Evolutionary conservation across 768 basidiomycete species (phyloP).

Genomic region (Neoboletus subvelutipes): DNA sequence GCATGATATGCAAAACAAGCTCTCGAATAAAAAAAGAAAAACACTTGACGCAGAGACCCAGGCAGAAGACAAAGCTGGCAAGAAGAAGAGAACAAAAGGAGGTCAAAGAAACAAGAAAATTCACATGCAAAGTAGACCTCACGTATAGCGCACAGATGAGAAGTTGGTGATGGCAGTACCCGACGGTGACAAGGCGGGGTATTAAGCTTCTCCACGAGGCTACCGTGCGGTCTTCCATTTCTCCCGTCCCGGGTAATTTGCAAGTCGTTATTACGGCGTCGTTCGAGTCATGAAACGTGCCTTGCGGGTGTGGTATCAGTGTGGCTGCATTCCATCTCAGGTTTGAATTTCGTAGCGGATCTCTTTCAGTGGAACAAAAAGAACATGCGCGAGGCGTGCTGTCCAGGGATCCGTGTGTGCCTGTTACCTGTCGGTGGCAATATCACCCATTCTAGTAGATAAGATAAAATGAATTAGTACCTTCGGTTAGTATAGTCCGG

Average conservation of each 20-base stretch:
- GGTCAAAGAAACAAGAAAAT: background rate
- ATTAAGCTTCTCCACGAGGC: constrained; percentile 21
- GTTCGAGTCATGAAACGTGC: background rate
- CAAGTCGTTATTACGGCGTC: background rate
- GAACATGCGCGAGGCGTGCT: constrained; percentile 3
- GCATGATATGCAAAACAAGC: constrained; percentile 5
- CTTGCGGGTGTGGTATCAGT: constrained; percentile 1
- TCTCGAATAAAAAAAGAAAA: background rate
- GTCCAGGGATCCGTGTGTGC: background rate
- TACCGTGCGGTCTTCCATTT: constrained; percentile 14
- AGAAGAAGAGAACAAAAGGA: constrained; percentile 1
- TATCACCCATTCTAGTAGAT: constrained; percentile 2
- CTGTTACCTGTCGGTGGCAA: background rate
- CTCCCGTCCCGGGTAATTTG: background rate
- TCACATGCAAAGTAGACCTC: constrained; percentile 1
- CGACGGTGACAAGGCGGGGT: constrained; percentile 17
- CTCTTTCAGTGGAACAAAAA: constrained; percentile 1
- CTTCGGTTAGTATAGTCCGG: background rate
- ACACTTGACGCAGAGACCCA: background rate
- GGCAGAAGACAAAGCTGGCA: background rate
- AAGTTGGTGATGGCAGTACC: background rate
- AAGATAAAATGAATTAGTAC: constrained; percentile 3
- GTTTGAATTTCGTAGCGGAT: background rate
- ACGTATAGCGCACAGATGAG: constrained; percentile 3
- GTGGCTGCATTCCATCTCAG: background rate